A percentile compares a stretch with the other conserved stretches of the same genome.
phyloP scores from a whole-genome alignment of 2,329 filamentous ascomycete species.

The Stagonosporopsis vannaccii region DNA sequence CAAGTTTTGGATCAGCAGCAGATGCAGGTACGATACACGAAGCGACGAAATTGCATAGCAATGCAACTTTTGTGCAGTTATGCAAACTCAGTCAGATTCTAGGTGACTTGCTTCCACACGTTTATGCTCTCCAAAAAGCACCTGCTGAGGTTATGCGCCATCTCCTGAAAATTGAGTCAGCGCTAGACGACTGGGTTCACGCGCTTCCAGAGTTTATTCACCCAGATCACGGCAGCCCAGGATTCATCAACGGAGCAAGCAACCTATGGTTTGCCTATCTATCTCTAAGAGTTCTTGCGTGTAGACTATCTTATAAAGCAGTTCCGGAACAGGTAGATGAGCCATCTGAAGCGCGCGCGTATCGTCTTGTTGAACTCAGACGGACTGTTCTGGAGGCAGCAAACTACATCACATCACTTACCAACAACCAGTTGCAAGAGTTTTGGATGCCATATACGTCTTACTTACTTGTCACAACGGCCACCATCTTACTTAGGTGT shows the following conservation, averaged over 20 bases:
- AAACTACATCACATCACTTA: conserved; percentile 16
- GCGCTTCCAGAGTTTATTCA: conserved; percentile 18
- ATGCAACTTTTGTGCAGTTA: conserved; percentile 22
- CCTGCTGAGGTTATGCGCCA: conserved; percentile 12
- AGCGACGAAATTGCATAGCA: background rate
- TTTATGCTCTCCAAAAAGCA: conserved; percentile 23
- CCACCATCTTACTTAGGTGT: conserved; percentile 28
- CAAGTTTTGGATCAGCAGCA: background rate
- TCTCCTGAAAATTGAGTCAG: conserved; percentile 20
- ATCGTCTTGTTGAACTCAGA: conserved; percentile 21
- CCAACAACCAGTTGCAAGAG: conserved; percentile 22
- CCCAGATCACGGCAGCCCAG: background rate
- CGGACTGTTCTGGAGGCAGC: conserved; percentile 17
- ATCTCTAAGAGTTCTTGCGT: conserved; percentile 23
- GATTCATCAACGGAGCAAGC: conserved; percentile 19
- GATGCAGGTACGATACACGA: background rate
- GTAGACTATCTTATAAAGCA: conserved; percentile 22
- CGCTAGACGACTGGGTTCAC: conserved; percentile 23
- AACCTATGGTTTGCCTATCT: conserved; percentile 30
- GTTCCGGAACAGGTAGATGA: conserved; percentile 5
- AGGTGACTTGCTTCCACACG: conserved; percentile 24
- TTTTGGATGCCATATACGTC: conserved; percentile 34
- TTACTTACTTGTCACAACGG: conserved; percentile 27
- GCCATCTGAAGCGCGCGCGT: conserved; percentile 14
- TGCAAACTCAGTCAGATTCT: conserved; percentile 29